These are phyloP conservation scores for Penicillium griseofulvum DNA, from an alignment of 2,329 filamentous ascomycete genomes.

Conservation along the genomic window DNA sequence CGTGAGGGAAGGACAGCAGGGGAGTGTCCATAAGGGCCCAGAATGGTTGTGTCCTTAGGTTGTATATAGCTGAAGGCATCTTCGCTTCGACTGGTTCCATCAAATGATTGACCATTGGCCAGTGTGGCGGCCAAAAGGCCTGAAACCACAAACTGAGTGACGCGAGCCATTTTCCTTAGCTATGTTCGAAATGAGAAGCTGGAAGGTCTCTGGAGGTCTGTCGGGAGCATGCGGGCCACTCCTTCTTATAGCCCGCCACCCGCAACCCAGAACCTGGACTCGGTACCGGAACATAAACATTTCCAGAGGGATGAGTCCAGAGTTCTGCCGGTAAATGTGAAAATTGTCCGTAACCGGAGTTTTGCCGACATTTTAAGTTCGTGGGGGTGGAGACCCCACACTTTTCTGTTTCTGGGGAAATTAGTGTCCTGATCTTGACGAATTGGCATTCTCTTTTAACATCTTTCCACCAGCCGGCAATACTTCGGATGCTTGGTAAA, in stretches of 20 bases:
- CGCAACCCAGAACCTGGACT: no score
- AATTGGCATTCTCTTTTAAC: no score
- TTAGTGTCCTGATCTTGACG: no score
- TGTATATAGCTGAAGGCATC: constrained; percentile 7
- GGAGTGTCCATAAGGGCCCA: constrained; percentile 6
- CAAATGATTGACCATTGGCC: constrained; percentile 4
- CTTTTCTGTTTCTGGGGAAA: background rate
- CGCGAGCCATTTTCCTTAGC: background rate
- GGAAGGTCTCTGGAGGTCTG: background rate
- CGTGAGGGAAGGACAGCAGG: constrained; percentile 6
- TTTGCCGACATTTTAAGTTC: background rate
- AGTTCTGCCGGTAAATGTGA: background rate
- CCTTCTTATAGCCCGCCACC: background rate
- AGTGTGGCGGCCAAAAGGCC: constrained; percentile 5
- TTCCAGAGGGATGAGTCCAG: background rate
- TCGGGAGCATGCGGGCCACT: background rate
- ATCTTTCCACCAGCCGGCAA: background rate
- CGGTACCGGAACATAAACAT: no score
- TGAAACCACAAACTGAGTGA: constrained; percentile 4
- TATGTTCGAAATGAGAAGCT: background rate
- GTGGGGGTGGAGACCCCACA: constrained; percentile 3
- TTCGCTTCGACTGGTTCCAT: constrained; percentile 1
- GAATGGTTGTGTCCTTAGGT: constrained; percentile 6
- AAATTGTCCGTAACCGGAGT: background rate
- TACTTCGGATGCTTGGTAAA: background rate